These are phyloP conservation scores for Monilinia polystroma DNA, from an alignment of 2,329 filamentous ascomycete genomes.

Conservation along the genomic window DNA sequence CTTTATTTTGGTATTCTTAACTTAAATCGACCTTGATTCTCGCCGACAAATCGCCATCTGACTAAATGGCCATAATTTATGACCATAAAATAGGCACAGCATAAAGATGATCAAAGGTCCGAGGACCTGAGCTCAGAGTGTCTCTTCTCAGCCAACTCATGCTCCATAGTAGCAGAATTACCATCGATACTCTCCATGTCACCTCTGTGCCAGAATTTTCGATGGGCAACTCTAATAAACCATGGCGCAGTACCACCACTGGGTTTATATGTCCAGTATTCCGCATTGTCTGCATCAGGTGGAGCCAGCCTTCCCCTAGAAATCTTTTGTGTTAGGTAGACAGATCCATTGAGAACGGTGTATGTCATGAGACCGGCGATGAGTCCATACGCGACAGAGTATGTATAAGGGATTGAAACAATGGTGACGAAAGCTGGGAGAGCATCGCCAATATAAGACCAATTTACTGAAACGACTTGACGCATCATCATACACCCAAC, in stretches of 20 bases:
- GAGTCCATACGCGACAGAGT: constrained; percentile 74
- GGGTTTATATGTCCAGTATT: constrained; percentile 55
- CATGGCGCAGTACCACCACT: constrained; percentile 53
- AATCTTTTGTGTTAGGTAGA: constrained; percentile 50
- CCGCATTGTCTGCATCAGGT: constrained; percentile 53
- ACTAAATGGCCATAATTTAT: no score
- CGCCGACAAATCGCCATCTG: background rate
- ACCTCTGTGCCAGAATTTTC: constrained; percentile 30
- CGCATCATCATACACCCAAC: constrained; percentile 78
- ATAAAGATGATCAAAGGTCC: constrained; percentile 6
- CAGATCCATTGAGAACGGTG: constrained; percentile 53
- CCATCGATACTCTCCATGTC: constrained; percentile 24
- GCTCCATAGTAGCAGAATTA: constrained; percentile 18
- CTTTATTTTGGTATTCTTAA: background rate
- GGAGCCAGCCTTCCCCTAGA: constrained; percentile 50
- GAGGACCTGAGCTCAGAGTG: constrained; percentile 12
- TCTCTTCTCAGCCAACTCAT: constrained; percentile 22
- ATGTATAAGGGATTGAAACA: constrained; percentile 74
- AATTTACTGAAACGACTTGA: constrained; percentile 72
- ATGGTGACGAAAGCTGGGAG: constrained; percentile 75
- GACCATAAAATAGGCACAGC: background rate
- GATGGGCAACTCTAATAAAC: constrained; percentile 45
- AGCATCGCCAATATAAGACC: constrained; percentile 73
- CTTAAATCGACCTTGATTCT: fast-evolving
- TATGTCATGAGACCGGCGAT: constrained; percentile 63